Base-by-base conservation (phyloP, 345 rosid genomes). In the Salix brachista region DNA sequence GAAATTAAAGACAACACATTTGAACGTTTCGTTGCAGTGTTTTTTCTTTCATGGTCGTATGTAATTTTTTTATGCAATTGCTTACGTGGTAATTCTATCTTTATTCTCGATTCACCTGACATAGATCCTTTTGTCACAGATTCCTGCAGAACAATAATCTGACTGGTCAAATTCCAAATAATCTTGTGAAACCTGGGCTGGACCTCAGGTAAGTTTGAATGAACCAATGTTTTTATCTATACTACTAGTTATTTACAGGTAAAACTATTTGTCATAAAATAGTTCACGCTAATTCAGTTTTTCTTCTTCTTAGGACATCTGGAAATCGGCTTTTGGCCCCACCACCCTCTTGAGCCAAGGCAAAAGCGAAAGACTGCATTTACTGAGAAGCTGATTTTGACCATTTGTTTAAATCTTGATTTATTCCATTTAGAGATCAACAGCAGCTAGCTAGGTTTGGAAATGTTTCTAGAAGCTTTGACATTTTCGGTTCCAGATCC, bases 91-190 rank as follows among this genome's bases (percentile, higher is more conserved):
- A 76, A 25, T 21, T 50, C 62, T 26, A 50, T 37, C 66, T 80
- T 81, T 61, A 62, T 71, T 70, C 37, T 65, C 41, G 26, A 72
- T 67, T 34, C 23, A 71, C 67, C 74, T 78, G 69, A 78, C 76
- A 11, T 23, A 23, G 25, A 76, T 78, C 69, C 34, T 71, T 13
- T 68, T 77, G 69, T 68, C 67, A 62, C 88, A 96, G 99, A 75
- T 92, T 85, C 83, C 81, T 96, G 72, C 94, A 96, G 79, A 93
- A 93, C 91, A 96, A 96, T 79, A 91, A 91, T 79, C 85, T 96
- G 78, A 90, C 93, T 2, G 96, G 99, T 73, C 85, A 80, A 72
- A 60, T 90, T 69, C 97, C 97, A 16, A 77, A 60, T 77, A 88
- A 78, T 66, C 92, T 93, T 71, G 66, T 77, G 64, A 91, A 80